These are phyloP conservation scores for Trichoderma semiorbis DNA, from an alignment of 2,329 filamentous ascomycete genomes.

Conservation along the genomic window DNA sequence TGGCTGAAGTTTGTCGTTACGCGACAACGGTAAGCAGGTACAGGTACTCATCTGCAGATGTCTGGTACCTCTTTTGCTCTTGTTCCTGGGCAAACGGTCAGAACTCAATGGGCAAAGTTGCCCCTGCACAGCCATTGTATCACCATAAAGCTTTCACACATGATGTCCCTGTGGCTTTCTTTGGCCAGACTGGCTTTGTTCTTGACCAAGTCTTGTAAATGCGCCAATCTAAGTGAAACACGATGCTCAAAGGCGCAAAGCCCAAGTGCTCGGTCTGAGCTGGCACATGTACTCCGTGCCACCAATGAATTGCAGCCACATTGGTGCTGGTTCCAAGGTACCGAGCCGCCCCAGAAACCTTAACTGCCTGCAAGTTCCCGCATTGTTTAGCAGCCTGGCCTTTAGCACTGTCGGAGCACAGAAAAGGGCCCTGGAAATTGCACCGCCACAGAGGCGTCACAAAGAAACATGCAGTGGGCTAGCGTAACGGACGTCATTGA, in stretches of 20 bases:
- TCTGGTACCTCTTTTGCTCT: background rate
- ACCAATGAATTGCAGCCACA: background rate
- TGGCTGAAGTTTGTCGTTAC: background rate
- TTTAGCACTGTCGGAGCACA: background rate
- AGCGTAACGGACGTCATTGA: background rate
- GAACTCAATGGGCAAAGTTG: background rate
- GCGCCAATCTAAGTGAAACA: background rate
- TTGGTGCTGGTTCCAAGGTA: background rate
- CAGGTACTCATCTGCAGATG: background rate
- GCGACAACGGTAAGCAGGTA: background rate
- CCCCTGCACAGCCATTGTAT: background rate
- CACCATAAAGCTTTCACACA: background rate
- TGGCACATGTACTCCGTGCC: background rate
- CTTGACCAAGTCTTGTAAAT: background rate
- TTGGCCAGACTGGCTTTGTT: background rate
- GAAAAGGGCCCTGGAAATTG: background rate
- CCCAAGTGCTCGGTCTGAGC: background rate
- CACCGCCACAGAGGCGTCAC: background rate
- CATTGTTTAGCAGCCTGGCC: background rate
- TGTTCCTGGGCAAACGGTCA: background rate
- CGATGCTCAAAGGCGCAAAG: background rate
- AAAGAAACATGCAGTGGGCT: background rate
- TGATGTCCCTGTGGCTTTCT: background rate
- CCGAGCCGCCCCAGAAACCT: background rate
- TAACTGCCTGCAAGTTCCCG: background rate